Evolutionary conservation across 768 basidiomycete genomes (phyloP).

Genomic region (Russula brevipes): DNA sequence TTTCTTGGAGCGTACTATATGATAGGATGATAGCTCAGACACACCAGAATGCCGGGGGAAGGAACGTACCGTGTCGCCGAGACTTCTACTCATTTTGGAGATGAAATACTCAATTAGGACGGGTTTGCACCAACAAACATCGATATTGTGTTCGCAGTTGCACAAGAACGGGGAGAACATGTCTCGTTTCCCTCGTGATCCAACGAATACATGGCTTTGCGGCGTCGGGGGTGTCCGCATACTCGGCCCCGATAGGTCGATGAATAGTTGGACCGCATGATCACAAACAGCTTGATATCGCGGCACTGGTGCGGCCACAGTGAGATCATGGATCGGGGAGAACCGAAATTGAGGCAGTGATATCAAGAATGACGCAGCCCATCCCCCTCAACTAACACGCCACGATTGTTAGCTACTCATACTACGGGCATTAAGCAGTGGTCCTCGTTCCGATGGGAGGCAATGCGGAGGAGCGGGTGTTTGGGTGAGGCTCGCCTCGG

Average conservation of each 20-base stretch:
- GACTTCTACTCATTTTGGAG: not conserved
- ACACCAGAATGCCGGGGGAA: not conserved
- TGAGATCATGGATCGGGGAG: slow-evolving; percentile 1
- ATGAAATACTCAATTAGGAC: not conserved
- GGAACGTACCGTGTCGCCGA: not conserved
- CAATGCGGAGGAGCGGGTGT: not conserved
- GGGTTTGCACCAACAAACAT: not conserved
- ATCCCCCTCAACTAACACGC: not conserved
- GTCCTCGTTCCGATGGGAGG: not conserved
- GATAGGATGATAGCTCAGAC: not conserved
- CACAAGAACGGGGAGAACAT: no score
- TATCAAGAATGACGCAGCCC: no score
- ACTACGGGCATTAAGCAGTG: not conserved
- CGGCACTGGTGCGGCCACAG: not conserved
- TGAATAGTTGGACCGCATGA: not conserved
- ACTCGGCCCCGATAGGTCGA: not conserved
- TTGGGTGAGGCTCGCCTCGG: not conserved
- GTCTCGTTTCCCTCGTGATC: not conserved
- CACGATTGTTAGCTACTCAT: not conserved
- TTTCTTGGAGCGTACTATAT: not conserved
- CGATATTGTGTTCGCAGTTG: no score
- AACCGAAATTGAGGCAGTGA: not conserved
- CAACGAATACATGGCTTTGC: not conserved
- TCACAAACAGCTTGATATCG: not conserved
- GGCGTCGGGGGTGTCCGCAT: not conserved